phyloP scores from a whole-genome alignment of 2,329 filamentous ascomycete genomes.

The Pestalotiopsis sp. region DNA sequence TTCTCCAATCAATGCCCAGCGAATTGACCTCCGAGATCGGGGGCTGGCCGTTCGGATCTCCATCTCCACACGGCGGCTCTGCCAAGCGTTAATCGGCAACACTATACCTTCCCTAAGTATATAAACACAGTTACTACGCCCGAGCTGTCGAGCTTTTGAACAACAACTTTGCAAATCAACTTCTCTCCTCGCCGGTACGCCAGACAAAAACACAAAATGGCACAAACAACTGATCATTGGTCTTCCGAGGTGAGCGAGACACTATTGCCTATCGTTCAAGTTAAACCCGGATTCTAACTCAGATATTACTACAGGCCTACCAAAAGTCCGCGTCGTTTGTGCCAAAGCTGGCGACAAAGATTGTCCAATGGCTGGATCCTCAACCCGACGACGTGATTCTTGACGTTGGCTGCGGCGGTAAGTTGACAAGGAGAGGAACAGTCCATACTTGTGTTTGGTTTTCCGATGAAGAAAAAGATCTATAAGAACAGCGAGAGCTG shows the following conservation, averaged over 20 bases:
- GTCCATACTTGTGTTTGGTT: background rate
- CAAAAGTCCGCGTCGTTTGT: constrained; percentile 65
- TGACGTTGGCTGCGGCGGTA: constrained; percentile 66
- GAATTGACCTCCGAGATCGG: constrained; percentile 3
- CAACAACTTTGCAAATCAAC: background rate
- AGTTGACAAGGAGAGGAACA: constrained; percentile 18
- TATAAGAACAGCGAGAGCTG: background rate
- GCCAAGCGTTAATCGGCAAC: background rate
- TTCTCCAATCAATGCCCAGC: background rate
- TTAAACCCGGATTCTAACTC: too few relatives aligned
- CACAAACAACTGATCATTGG: constrained; percentile 37
- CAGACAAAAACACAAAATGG: too few relatives aligned
- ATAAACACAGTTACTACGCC: constrained; percentile 11
- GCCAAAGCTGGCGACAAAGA: constrained; percentile 60
- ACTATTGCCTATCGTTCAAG: too few relatives aligned
- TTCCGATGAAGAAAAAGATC: background rate
- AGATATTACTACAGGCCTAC: constrained; percentile 62
- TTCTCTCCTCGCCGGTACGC: too few relatives aligned
- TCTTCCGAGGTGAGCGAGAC: constrained; percentile 44
- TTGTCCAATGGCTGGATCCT: constrained; percentile 60
- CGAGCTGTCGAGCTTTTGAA: background rate
- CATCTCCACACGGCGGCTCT: background rate
- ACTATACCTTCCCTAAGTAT: background rate
- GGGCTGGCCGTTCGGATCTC: background rate
- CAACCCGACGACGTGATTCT: constrained; percentile 59